Conservation (phyloP, 345 rosid genomes). For the Salix exigua region DNA sequence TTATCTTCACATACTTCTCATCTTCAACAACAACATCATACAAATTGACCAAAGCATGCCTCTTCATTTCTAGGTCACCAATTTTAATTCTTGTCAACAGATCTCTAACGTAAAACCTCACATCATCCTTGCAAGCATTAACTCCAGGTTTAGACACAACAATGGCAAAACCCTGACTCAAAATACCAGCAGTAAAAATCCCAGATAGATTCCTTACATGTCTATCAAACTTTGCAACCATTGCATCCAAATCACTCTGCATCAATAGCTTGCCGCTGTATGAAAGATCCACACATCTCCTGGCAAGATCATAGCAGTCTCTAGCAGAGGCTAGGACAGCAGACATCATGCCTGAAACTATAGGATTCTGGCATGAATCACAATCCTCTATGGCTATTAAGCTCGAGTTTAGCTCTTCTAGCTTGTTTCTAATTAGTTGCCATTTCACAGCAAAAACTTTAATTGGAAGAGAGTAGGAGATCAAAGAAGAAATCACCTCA, state of each 20-base stretch:
- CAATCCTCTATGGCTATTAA: conserved; percentile 50
- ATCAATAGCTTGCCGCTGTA: conserved; percentile 90
- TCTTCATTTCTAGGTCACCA: conserved; percentile 83
- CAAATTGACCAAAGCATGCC: conserved; percentile 61
- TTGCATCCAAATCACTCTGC: conserved; percentile 87
- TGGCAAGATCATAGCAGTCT: conserved; percentile 61
- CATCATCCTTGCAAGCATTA: conserved; percentile 68
- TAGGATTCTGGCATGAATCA: conserved; percentile 46
- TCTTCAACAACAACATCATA: conserved; percentile 55
- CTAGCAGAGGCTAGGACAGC: conserved; percentile 40
- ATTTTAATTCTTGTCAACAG: conserved; percentile 86
- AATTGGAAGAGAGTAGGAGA: conserved; percentile 60
- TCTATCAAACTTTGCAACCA: conserved; percentile 50
- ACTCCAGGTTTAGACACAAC: conserved; percentile 69
- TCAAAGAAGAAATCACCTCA: conserved; percentile 57
- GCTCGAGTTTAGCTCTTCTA: conserved; percentile 65
- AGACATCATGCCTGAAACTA: conserved; percentile 42
- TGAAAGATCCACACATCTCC: conserved; percentile 62
- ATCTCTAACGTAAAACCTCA: conserved; percentile 79
- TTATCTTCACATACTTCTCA: conserved; percentile 53
- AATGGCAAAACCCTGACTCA: conserved; percentile 65
- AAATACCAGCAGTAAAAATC: conserved; percentile 57
- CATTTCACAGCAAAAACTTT: conserved; percentile 74
- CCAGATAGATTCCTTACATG: conserved; percentile 53
- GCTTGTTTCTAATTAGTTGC: conserved; percentile 65